These are phyloP conservation scores for Naganishia onofrii DNA, from an alignment of 768 basidiomycete genomes.

Conservation along the genomic window DNA sequence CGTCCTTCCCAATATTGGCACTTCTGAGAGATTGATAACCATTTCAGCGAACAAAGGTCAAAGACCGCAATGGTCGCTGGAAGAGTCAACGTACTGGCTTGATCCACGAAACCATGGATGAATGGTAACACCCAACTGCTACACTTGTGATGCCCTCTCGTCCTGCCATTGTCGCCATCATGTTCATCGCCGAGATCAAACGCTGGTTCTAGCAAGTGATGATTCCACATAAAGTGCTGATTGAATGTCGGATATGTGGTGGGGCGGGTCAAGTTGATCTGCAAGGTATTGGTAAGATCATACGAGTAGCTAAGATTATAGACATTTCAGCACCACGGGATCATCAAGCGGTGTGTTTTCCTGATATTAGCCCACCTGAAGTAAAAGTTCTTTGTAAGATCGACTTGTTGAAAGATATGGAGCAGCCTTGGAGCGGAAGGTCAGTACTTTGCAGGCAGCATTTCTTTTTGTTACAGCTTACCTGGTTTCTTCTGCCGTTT, in stretches of 20 bases:
- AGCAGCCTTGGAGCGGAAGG: slow-evolving; percentile 59
- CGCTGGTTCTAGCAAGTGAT: slow-evolving; percentile 62
- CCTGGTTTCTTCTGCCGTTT: slow-evolving; percentile 79
- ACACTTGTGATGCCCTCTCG: slow-evolving; percentile 28
- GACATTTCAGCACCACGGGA: no score
- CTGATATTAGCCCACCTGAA: slow-evolving; percentile 64
- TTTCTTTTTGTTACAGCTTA: slow-evolving; percentile 28
- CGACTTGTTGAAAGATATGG: slow-evolving; percentile 90
- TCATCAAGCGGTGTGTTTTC: neutral
- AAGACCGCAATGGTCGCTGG: no score
- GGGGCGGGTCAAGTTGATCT: slow-evolving; percentile 76
- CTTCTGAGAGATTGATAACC: slow-evolving; percentile 59
- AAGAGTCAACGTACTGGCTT: slow-evolving; percentile 81
- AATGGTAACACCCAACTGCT: slow-evolving; percentile 85
- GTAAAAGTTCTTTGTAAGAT: slow-evolving; percentile 99
- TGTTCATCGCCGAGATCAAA: slow-evolving; percentile 38
- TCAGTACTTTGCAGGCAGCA: neutral
- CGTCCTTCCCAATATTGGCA: slow-evolving; percentile 82
- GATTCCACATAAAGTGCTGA: slow-evolving; percentile 92
- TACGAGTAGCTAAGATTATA: slow-evolving; percentile 75
- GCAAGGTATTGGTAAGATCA: slow-evolving; percentile 91
- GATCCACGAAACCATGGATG: slow-evolving; percentile 94
- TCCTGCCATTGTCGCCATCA: slow-evolving; percentile 46
- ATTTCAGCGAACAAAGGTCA: neutral
- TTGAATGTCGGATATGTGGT: slow-evolving; percentile 61